These are phyloP conservation scores for Strobilomyces dryophilus DNA, from an alignment of 768 basidiomycete species.

Conservation along the genomic window DNA sequence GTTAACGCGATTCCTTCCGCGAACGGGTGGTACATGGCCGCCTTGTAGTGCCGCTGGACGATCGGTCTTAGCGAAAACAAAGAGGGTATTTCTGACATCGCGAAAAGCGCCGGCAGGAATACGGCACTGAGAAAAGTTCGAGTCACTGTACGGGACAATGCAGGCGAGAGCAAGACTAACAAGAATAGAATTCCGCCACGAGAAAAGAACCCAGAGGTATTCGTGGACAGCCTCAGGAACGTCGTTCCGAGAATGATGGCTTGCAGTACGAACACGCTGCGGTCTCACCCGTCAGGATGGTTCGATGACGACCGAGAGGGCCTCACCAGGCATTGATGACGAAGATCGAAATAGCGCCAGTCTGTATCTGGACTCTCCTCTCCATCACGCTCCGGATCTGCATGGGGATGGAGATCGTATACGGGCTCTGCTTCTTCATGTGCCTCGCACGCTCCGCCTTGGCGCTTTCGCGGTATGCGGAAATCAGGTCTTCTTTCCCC, in stretches of 20 bases:
- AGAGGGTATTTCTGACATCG: conserved; percentile 57
- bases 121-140: conserved; percentile 39
- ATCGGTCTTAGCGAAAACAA: conserved; percentile 45
- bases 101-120: conserved; percentile 53
- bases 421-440: conserved; percentile 41
- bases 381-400: conserved; percentile 46
- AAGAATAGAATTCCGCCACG: conserved; percentile 86
- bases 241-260: conserved; percentile 37
- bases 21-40: conserved; percentile 51
- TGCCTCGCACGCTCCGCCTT: conserved; percentile 50
- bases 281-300: background rate
- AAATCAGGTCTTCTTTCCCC: conserved; percentile 38
- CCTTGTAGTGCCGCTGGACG: conserved; percentile 38
- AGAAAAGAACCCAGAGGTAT: conserved; percentile 38
- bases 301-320: background rate
- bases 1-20: conserved; percentile 44
- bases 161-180: conserved; percentile 31
- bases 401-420: conserved; percentile 45
- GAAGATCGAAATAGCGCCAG: conserved; percentile 35
- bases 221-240: conserved; percentile 41
- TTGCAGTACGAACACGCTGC: conserved; percentile 38
- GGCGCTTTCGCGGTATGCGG: conserved; percentile 47
- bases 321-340: conserved; percentile 27
- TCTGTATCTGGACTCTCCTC: conserved; percentile 45
- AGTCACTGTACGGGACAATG: background rate